Evolutionary conservation across 345 rosid species (phyloP).

Genomic region (Hirschfeldia incana): DNA sequence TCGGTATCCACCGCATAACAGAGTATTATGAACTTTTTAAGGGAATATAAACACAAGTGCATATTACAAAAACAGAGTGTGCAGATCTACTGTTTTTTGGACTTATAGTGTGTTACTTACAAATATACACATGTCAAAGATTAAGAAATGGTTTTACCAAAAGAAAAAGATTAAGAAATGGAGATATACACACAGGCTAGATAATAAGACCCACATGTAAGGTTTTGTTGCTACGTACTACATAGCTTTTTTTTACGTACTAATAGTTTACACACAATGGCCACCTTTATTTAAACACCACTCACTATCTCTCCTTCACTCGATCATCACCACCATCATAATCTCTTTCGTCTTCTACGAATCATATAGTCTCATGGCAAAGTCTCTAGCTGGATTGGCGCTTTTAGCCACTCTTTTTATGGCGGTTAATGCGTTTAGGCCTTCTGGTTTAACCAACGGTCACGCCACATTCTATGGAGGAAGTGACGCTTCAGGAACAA

Average conservation of each 20-base stretch:
- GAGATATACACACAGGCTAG: conserved; percentile 32
- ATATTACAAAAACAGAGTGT: conserved; percentile 23
- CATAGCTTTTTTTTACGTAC: not conserved
- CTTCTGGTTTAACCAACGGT: conserved; percentile 61
- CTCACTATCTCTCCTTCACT: conserved; percentile 21
- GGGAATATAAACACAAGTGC: conserved; percentile 24
- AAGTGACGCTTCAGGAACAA: conserved; percentile 80
- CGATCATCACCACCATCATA: conserved; percentile 19
- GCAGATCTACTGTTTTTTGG: conserved; percentile 33
- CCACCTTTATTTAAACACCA: conserved; percentile 40
- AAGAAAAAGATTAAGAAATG: not conserved
- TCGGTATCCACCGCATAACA: conserved; percentile 10
- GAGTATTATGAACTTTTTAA: not conserved
- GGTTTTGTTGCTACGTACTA: conserved; percentile 35
- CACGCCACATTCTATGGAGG: conserved; percentile 91
- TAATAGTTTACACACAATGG: conserved; percentile 21
- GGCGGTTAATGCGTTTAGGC: conserved; percentile 43
- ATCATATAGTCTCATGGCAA: conserved; percentile 24
- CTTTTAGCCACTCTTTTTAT: conserved; percentile 43
- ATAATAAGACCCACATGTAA: conserved; percentile 38
- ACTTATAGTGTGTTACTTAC: conserved; percentile 19
- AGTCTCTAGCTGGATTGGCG: conserved; percentile 26
- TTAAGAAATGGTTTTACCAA: not conserved
- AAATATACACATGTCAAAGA: conserved; percentile 28
- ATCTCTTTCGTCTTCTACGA: conserved; percentile 7